Evolutionary conservation across 2,329 filamentous ascomycete species (phyloP), one percentile per base, ranked within the genome.

Genomic region (Aspergillus caelatus): DNA sequence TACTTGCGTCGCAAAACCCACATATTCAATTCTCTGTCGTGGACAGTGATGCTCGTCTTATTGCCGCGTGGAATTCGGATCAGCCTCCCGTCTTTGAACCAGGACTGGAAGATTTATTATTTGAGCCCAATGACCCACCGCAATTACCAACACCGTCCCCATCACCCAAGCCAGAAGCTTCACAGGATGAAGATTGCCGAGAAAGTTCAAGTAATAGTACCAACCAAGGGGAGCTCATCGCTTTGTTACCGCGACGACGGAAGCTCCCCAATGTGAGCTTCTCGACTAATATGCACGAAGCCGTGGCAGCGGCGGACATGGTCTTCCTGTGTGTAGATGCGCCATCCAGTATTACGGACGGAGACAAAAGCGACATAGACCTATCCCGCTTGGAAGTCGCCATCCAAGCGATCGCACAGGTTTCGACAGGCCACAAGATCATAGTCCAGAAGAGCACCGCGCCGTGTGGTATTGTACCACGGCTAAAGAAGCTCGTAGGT

Each of bases 11-110:
- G 4, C 67, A 69, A n/a, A 74, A 74, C 36, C 71, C 71, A 1
- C 64, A 68, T 3, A 65, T 75, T 5, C 67, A 69, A 52, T 71
- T 75, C 48, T 67, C 63, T n/a, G 66, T 75, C 1, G 71, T 71
- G 14, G 73, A 74, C 55, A 62, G 62, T 6, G 68, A 75, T 53
- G 61, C 65, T 23, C 60, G 64, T 10, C 64, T 68, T 12, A 72
- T 74, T 39, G 56, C 62, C 6, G 63, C 67, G 16, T 75, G 73
- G 73, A 74, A 73, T 48, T 74, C 73, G 0, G 65, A 71, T 58
- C 65, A 62, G 26, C 60, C 68, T 32, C 73, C 71, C 0, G 62
- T 73, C n/a, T 62, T 65, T n/a, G 73, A 75, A 50, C 71, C 73
- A 0, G 72, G 71, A 12, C 45, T 75, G 11, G 67, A 71, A 7